Conservation (phyloP, 192 early-diverging fungal genomes). For the Dissophora globulifera region DNA sequence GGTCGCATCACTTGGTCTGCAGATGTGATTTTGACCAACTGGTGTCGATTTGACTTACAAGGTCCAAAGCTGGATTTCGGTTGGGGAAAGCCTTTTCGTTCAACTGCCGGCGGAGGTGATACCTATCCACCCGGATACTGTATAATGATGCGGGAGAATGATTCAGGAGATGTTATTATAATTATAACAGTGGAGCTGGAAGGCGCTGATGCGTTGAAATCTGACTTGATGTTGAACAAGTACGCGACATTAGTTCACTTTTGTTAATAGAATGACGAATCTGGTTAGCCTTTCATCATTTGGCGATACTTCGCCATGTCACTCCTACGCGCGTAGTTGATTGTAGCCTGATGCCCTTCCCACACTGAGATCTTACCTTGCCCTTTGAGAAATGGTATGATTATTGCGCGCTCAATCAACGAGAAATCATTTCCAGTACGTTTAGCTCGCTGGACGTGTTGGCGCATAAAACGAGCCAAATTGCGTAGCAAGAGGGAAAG, state of each 20-base stretch:
- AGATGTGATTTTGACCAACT: constrained; percentile 53
- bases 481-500: too few species aligned
- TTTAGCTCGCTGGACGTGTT: too few species aligned
- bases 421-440: too few species aligned
- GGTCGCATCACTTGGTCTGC: constrained; percentile 42
- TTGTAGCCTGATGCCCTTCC: too few species aligned
- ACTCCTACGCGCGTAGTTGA: too few species aligned
- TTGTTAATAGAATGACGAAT: too few species aligned
- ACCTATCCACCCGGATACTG: constrained; percentile 48
- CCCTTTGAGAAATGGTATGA: too few species aligned
- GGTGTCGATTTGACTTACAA: constrained; percentile 52
- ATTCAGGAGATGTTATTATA: constrained; percentile 31
- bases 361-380: too few species aligned
- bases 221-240: constrained; percentile 45
- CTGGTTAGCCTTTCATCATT: too few species aligned
- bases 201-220: constrained; percentile 19
- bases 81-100: constrained; percentile 48
- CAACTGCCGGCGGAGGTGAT: constrained; percentile 29
- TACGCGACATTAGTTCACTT: constrained; percentile 36
- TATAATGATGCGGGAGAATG: constrained; percentile 46
- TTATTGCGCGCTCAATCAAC: too few species aligned
- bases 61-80: constrained; percentile 49
- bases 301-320: too few species aligned
- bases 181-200: constrained; percentile 43
- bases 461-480: too few species aligned